Conservation (phyloP, 768 basidiomycete genomes). For the Astraeus odoratus region DNA sequence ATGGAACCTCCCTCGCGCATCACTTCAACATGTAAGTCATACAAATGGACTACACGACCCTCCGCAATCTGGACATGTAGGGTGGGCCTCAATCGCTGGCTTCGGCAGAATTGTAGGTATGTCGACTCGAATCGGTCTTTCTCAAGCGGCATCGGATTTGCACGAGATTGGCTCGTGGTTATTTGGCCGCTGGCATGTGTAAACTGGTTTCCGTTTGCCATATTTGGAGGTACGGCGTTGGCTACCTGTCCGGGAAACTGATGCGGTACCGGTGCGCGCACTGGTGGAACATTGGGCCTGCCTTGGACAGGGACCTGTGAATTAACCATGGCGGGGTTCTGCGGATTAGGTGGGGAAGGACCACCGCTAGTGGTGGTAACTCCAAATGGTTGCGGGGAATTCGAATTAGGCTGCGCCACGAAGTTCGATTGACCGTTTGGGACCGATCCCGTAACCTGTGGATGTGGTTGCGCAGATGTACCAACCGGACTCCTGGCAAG, state of each 20-base stretch:
- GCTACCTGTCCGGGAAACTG: conserved; percentile 27
- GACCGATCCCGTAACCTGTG: conserved; percentile 8
- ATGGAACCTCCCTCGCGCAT: conserved; percentile 48
- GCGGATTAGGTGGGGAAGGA: conserved; percentile 13
- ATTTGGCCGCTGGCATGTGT: conserved; percentile 16
- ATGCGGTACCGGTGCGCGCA: conserved; percentile 34
- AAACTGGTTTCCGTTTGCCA: conserved; percentile 22
- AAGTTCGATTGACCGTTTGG: conserved; percentile 18
- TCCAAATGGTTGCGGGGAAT: conserved; percentile 12
- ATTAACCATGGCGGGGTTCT: conserved; percentile 11
- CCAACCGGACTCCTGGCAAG: conserved; percentile 13
- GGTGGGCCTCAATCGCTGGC: conserved; percentile 35
- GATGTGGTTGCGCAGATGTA: conserved; percentile 16
- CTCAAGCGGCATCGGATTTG: conserved; percentile 33
- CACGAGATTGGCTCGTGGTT: conserved; percentile 13
- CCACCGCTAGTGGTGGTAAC: conserved; percentile 11
- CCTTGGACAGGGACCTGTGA: conserved; percentile 28
- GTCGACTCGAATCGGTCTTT: conserved; percentile 46
- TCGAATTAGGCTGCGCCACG: conserved; percentile 11
- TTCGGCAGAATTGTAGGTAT: conserved; percentile 43
- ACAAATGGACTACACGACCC: conserved; percentile 50
- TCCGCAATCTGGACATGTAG: conserved; percentile 42
- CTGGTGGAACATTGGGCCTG: conserved; percentile 26
- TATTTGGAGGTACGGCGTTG: conserved; percentile 29
- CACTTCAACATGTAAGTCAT: conserved; percentile 51